Evolutionary conservation across 345 rosid species (phyloP).

Genomic region (Dimocarpus longan): DNA sequence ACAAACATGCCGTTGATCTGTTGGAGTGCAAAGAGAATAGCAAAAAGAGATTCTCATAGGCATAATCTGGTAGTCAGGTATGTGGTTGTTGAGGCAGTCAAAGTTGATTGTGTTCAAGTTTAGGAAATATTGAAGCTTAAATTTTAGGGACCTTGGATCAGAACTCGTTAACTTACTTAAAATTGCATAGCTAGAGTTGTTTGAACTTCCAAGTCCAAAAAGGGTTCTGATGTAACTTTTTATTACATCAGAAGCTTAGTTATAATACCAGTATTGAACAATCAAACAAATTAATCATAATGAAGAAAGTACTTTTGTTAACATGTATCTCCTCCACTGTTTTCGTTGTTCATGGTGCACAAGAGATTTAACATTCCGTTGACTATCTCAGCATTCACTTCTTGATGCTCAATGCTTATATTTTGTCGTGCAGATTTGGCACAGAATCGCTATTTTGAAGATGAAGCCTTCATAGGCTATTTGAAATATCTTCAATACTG

Average conservation of each 20-base stretch:
- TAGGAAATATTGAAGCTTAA: neutral
- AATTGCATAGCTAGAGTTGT: neutral
- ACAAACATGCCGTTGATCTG: neutral
- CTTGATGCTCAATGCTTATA: slow-evolving; percentile 18
- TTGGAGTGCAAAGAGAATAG: neutral
- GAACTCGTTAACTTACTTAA: no score
- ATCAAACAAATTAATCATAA: neutral
- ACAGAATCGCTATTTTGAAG: slow-evolving; percentile 96
- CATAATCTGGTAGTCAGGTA: neutral
- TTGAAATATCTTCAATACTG: slow-evolving; percentile 94
- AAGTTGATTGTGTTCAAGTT: neutral
- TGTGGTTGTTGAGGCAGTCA: neutral
- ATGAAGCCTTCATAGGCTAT: slow-evolving; percentile 95
- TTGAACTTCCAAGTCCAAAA: neutral
- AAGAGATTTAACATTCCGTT: neutral
- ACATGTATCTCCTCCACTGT: neutral
- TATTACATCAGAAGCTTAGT: neutral
- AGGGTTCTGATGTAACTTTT: slow-evolving; percentile 11
- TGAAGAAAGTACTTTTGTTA: neutral
- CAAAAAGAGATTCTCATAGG: neutral
- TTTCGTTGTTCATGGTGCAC: neutral
- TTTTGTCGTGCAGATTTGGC: slow-evolving; percentile 73
- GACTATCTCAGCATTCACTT: neutral
- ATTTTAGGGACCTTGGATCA: neutral
- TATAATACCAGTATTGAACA: neutral